phyloP scores from a whole-genome alignment of 805 yeast species.

The Metschnikowia arizonensis region DNA sequence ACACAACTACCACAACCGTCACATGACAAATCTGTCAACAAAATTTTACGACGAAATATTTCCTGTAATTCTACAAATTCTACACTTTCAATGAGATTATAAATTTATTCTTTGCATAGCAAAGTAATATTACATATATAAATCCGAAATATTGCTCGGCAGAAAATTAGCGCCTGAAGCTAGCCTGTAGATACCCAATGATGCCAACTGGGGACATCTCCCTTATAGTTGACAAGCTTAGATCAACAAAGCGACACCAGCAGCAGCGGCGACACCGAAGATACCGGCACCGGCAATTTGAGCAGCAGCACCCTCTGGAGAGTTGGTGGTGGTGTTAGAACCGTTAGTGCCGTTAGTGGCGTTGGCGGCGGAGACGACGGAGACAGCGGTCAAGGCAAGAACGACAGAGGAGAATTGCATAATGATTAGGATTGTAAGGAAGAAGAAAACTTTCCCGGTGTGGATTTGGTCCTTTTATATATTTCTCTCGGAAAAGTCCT shows the following conservation, averaged over 20 bases:
- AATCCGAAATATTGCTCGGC: slow-evolving; percentile 5
- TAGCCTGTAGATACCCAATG: slow-evolving; percentile 3
- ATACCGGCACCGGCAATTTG: slow-evolving; percentile 34
- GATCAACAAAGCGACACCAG: slow-evolving; percentile 38
- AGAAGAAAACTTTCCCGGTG: background rate
- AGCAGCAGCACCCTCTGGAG: slow-evolving; percentile 30
- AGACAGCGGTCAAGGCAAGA: slow-evolving; percentile 36
- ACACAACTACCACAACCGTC: no score
- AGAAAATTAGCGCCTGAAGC: slow-evolving; percentile 4
- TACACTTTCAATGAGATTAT: background rate
- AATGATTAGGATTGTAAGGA: slow-evolving; percentile 12
- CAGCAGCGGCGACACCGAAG: slow-evolving; percentile 28
- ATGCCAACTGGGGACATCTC: slow-evolving; percentile 4
- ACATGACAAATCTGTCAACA: background rate
- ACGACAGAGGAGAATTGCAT: slow-evolving; percentile 40
- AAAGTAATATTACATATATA: background rate
- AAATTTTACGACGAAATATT: background rate
- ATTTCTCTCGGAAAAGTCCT: slow-evolving; percentile 5
- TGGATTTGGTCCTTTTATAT: slow-evolving; percentile 9
- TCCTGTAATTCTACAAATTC: background rate
- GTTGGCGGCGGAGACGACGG: slow-evolving; percentile 37
- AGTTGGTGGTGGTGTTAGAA: slow-evolving; percentile 17
- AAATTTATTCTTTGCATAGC: background rate
- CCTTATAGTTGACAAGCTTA: slow-evolving; percentile 18
- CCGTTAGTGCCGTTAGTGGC: slow-evolving; percentile 18